phyloP scores from a whole-genome alignment of 257 asterid genomes.

The Henckelia pumila region DNA sequence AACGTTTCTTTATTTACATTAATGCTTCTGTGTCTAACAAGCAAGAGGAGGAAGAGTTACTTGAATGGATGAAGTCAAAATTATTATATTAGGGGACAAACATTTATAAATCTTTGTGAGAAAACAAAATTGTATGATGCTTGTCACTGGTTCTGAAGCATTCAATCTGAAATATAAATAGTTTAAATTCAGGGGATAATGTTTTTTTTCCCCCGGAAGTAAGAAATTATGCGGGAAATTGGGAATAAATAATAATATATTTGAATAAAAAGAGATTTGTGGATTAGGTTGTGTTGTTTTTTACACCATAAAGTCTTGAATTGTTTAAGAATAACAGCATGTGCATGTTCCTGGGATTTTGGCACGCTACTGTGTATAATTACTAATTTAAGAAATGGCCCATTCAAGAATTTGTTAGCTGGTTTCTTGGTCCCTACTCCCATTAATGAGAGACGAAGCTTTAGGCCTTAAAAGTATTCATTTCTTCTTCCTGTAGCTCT shows the following conservation, averaged over 20 bases:
- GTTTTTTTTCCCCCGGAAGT: not conserved
- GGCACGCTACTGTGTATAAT: slow-evolving; percentile 15
- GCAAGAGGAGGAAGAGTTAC: not conserved
- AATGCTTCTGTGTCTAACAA: not conserved
- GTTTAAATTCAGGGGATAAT: not conserved
- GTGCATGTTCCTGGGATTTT: slow-evolving; percentile 36
- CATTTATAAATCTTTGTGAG: no score
- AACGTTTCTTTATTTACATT: not conserved
- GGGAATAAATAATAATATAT: not conserved
- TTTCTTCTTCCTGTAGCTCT: slow-evolving; percentile 17
- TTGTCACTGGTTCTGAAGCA: not conserved
- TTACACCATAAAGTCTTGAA: slow-evolving; percentile 8
- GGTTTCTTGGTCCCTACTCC: slow-evolving; percentile 45
- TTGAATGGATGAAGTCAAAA: no score
- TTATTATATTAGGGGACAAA: no score
- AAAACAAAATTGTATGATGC: not conserved
- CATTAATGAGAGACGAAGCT: slow-evolving; percentile 32
- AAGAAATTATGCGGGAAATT: not conserved
- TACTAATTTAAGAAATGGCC: slow-evolving; percentile 30
- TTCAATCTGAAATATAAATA: not conserved
- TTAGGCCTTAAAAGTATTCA: not conserved
- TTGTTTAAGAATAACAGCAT: slow-evolving; percentile 31
- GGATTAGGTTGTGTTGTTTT: slow-evolving; percentile 8
- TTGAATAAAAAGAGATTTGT: not conserved
- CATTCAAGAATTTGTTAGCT: slow-evolving; percentile 30